Evolutionary conservation across 441 rosid genomes (phyloP), one percentile per base, ranked within the genome.

Genomic region (Geranium incanum): DNA sequence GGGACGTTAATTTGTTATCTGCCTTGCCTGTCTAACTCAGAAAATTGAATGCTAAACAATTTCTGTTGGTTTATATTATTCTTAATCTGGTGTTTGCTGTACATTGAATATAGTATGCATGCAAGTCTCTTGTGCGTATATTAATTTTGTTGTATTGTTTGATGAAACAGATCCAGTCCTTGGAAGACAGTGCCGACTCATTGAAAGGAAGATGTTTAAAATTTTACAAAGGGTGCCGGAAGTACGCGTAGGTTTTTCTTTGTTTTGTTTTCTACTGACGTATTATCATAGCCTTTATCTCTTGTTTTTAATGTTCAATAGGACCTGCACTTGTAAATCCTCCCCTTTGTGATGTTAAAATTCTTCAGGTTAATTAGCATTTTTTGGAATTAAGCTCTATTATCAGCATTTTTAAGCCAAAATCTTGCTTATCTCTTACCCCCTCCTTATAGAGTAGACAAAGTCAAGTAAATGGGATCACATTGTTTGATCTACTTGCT

Each of bases 171-270:
- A 67, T 72, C 28, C 69, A 72, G 3, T 19, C 65, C 75, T 39
- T 66, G 70, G 75, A 72, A 72, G 75, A 72, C 21, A 67, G 70
- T 16, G 67, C 67, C 33, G 75, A 72, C 11, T 66, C 64, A 50
- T 72, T 65, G 19, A 72, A 68, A 64, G 59, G 62, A 6, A 52
- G 75, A 72, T 65, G 75, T 72, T 66, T 72, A 21, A 72, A 72
- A 45, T 66, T 72, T 38, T 66, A 72, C 45, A 72, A 72, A 72
- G 75, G 70, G n/a, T 72, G 75, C 13, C 75, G 74, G 36, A 71
- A 71, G 43, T 71, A 71, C 33, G 41, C 66, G 74, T 71, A 71
- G 65, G 74, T 64, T 16, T 57, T 57, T 57, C 23, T 23, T 57
- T 57, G 64, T 45, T 45, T 45, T 57, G 64, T 57, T 57, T 15